Conservation (phyloP, 345 rosid species). For the Salix caprea region DNA sequence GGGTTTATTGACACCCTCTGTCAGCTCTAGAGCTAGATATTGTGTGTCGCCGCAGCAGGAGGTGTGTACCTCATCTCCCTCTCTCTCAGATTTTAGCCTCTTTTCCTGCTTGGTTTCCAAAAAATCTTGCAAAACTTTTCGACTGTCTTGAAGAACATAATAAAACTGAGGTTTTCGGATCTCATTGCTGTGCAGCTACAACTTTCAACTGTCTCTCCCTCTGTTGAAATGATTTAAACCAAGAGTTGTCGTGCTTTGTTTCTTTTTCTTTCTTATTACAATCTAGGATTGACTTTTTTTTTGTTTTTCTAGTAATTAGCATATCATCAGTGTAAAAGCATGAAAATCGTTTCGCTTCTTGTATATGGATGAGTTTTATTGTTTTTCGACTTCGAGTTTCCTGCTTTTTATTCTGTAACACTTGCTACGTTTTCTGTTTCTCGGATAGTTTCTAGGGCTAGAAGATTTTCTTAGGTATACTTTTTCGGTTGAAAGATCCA, state of each 20-base stretch:
- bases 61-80: conserved; percentile 1
- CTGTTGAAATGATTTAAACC: background rate
- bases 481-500: background rate
- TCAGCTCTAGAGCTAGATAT: background rate
- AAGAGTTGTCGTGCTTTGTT: background rate
- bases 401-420: background rate
- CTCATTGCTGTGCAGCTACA: background rate
- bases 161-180: background rate
- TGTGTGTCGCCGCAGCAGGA: conserved; percentile 18
- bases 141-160: no score
- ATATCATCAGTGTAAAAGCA: background rate
- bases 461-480: background rate
- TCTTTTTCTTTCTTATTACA: background rate
- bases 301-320: background rate
- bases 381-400: background rate
- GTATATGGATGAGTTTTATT: background rate
- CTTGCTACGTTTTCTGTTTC: background rate
- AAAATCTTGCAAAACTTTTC: background rate
- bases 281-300: background rate
- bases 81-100: background rate
- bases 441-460: background rate
- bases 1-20: conserved; percentile 5
- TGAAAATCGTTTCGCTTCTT: background rate
- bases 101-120: background rate
- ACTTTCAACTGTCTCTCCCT: background rate